Percentiles rank a stretch among this genome's conserved stretches.
phyloP scores from a whole-genome alignment of 148 eudicot species.

The Silene conica region DNA sequence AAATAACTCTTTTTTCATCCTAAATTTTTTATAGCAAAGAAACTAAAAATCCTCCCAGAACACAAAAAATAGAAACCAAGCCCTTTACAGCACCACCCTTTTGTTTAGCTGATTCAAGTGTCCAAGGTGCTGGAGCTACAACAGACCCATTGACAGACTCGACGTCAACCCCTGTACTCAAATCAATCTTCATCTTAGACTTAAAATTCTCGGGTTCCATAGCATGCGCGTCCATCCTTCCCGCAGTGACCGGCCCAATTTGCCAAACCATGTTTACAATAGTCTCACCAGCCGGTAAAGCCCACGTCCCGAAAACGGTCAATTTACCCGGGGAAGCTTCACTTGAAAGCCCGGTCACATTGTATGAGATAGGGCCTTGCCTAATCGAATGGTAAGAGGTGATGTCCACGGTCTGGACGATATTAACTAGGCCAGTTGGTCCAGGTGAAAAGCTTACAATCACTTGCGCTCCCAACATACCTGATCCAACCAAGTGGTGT shows the following conservation, averaged over 20 bases:
- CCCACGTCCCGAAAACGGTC: slow-evolving; percentile 44
- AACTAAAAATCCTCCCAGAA: slow-evolving; percentile 4
- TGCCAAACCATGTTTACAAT: slow-evolving; percentile 66
- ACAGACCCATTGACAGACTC: not conserved
- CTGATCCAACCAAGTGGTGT: too few relatives aligned
- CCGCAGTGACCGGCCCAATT: slow-evolving; percentile 45
- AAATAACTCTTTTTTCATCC: not conserved
- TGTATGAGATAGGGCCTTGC: slow-evolving; percentile 29
- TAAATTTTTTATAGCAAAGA: not conserved
- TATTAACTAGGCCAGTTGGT: slow-evolving; percentile 27
- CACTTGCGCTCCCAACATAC: slow-evolving; percentile 67
- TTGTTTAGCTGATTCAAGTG: not conserved
- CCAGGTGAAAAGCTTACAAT: slow-evolving; percentile 36
- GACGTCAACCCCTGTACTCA: not conserved
- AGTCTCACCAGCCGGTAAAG: slow-evolving; percentile 17
- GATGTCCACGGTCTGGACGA: slow-evolving; percentile 43
- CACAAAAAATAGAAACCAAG: not conserved
- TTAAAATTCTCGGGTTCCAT: slow-evolving; percentile 44
- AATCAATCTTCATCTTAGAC: slow-evolving; percentile 12
- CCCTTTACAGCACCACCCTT: not conserved
- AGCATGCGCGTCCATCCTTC: slow-evolving; percentile 41
- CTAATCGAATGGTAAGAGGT: slow-evolving; percentile 26
- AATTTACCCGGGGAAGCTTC: slow-evolving; percentile 22
- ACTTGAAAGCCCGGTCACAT: slow-evolving; percentile 22
- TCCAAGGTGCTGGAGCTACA: not conserved